A percentile compares a stretch with the other conserved stretches of the same genome.
Conservation (phyloP, 2,329 filamentous ascomycete species). For the Cordyceps cicadae region DNA sequence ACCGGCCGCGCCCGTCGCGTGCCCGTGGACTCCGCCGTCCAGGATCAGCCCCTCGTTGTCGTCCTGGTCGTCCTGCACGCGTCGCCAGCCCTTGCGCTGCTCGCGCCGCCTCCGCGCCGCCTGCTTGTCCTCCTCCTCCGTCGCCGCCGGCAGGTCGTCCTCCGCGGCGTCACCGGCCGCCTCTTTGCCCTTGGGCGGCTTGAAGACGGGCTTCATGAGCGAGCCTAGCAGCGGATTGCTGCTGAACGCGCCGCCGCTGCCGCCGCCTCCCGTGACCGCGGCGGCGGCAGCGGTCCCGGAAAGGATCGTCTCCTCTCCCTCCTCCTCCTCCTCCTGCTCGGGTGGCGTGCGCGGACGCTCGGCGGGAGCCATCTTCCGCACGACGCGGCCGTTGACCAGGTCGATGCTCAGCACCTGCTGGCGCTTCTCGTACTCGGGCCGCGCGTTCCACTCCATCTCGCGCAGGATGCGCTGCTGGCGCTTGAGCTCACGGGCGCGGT, state of each 20-base stretch:
- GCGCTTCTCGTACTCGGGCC: conserved; percentile 83
- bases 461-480: conserved; percentile 74
- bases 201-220: conserved; percentile 55
- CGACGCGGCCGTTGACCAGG: conserved; percentile 66
- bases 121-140: conserved; percentile 24
- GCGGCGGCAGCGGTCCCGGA: conserved; percentile 18
- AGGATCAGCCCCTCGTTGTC: conserved; percentile 53
- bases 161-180: conserved; percentile 16
- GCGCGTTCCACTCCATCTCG: conserved; percentile 78
- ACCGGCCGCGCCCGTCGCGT: conserved; percentile 15
- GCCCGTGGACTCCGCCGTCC: conserved; percentile 46
- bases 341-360: conserved; percentile 48
- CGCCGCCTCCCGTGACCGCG: conserved; percentile 21
- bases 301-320: conserved; percentile 20
- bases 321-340: conserved; percentile 25
- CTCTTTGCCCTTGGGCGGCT: conserved; percentile 43
- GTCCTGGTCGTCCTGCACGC: conserved; percentile 52
- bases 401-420: conserved; percentile 80
- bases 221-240: conserved; percentile 59
- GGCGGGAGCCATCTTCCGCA: conserved; percentile 59
- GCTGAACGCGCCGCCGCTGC: conserved; percentile 53
- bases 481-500: conserved; percentile 75
- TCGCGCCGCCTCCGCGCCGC: conserved; percentile 28
- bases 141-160: background rate
- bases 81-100: conserved; percentile 42